Evolutionary conservation across 768 basidiomycete genomes (phyloP), one percentile per base, ranked within the genome.

Genomic region (Phaeotremella skinneri): DNA sequence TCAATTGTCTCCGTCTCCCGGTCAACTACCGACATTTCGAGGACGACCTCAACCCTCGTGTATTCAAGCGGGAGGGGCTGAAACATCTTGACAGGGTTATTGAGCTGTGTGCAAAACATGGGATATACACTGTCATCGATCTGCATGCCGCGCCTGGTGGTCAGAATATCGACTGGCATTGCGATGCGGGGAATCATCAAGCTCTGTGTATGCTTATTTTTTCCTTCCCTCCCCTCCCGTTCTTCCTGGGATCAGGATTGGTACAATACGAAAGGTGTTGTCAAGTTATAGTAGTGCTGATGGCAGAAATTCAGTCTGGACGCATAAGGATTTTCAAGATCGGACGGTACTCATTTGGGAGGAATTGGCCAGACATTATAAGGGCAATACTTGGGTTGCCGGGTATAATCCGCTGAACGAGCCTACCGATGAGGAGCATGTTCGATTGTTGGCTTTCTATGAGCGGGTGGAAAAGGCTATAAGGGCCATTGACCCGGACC

Each of bases 371-470:
- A 80, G 79, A 54, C 87, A 88, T 74, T 90, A 90, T 81, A 85
- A 81, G 63, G 81, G 79, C 57, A 88, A 91, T 76, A 81, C 83
- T 61, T 90, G 89, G 89, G 85, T 91, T 58, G 89, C 88, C 1
- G 88, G 89, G 17, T 91, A 88, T 78, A 91, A 91, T 76, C 87
- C 85, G 2, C 79, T 91, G 48, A 92, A 91, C 81, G 89, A 91
- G 78, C 85, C 87, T 34, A 84, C 88, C 2, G 89, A 90, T 70
- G 79, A 84, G 16, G 79, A 83, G 49, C 87, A 88, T 74, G 81
- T 79, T 11, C 80, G 85, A 48, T 77, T 91, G 53, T 68, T 89
- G 61, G 73, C 62, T 5, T 89, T 86, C 79, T 90, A 90, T 78
- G 81, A 84, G 65, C 79, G 83, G 17, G 80, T 88, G 25, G 82